Base-by-base conservation (phyloP, 495 filamentous ascomycete genomes). In the Lentithecium fluviatile region DNA sequence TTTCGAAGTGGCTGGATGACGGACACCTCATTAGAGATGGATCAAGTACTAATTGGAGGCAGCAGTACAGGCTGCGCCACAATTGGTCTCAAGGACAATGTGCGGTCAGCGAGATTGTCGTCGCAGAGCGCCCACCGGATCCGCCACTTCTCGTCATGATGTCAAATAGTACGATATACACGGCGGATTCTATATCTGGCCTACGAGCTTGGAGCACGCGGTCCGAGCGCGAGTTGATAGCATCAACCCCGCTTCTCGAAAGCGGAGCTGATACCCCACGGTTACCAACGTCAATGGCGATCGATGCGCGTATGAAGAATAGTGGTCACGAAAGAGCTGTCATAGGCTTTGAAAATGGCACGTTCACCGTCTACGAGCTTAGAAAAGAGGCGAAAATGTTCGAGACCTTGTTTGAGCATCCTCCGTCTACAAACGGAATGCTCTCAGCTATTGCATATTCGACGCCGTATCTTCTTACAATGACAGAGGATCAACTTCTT, bases 61-160 rank as follows among this genome's bases (percentile, higher is more conserved):
- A 81, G 52, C 88, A 94, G 65, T 98, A 92, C 73, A 91, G 87
- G 67, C 79, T 97, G 34, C 82, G 88, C 51, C 88, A 97, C 69
- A 97, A 97, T 71, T 98, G 94, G 94, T 83, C 86, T 17, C 84
- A 81, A 61, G 94, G 94, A 23, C 85, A 83, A 62, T 96, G 92
- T 60, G 84, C 82, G 45, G 82, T 95, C 2, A 86, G 85, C 25
- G 88, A 95, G 72, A 80, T 96, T 21, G 76, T 81, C 58, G 80
- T 96, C 29, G 79, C 83, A 20, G 75, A 80, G 50, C 66, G 71
- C 53, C 74, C 82, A 10, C 74, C 78, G 6, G 68, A 75, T 52
- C 81, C 83, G 52, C 82, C 80, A n/a, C 54, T 87, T 50, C 75
- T 95, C 11, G 87, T 88, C 26, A 84, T 85, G 61, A 77, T 95